Percentiles rank a stretch among this genome's conserved stretches.
These are phyloP conservation scores for Cordyceps tenuipes DNA, from an alignment of 2,329 filamentous ascomycete species.

Conservation along the genomic window DNA sequence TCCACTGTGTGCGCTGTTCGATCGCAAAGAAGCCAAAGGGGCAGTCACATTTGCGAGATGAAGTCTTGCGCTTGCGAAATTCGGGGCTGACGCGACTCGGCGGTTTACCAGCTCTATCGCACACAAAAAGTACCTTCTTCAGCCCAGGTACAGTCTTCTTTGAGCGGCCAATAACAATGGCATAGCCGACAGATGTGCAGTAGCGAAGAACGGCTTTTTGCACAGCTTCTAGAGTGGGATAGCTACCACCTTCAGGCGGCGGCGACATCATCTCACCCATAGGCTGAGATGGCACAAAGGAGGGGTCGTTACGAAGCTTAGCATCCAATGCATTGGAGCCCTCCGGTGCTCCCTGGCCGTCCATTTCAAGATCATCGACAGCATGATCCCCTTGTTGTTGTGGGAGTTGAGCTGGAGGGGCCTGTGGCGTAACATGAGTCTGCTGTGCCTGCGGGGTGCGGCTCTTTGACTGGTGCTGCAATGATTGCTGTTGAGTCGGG, in stretches of 20 bases:
- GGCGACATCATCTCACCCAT: constrained; percentile 54
- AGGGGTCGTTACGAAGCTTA: constrained; percentile 40
- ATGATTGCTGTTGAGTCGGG: constrained; percentile 5
- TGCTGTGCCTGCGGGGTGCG: constrained; percentile 5
- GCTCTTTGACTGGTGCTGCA: constrained; percentile 10
- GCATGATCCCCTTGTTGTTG: constrained; percentile 34
- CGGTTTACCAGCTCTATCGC: constrained; percentile 56
- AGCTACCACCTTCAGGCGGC: constrained; percentile 56
- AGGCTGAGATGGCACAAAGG: constrained; percentile 44
- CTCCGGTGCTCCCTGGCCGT: constrained; percentile 40
- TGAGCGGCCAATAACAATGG: constrained; percentile 58
- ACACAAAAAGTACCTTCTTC: constrained; percentile 61
- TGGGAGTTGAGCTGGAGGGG: constrained; percentile 27
- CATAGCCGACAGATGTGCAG: constrained; percentile 59
- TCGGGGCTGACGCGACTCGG: constrained; percentile 55
- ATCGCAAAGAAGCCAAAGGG: constrained; percentile 64
- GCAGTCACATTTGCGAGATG: constrained; percentile 60
- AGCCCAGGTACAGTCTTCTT: constrained; percentile 60
- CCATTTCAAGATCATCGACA: constrained; percentile 45
- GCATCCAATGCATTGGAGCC: constrained; percentile 36
- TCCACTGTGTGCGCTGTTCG: constrained; percentile 59
- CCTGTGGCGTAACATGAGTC: constrained; percentile 17
- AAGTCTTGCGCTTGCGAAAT: constrained; percentile 56
- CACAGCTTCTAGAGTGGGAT: constrained; percentile 54
- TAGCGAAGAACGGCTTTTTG: constrained; percentile 57